Evolutionary conservation across 1,284 basidiomycete genomes (phyloP), one percentile per base, ranked within the genome.

Genomic region (Sanghuangporus sanghuang): DNA sequence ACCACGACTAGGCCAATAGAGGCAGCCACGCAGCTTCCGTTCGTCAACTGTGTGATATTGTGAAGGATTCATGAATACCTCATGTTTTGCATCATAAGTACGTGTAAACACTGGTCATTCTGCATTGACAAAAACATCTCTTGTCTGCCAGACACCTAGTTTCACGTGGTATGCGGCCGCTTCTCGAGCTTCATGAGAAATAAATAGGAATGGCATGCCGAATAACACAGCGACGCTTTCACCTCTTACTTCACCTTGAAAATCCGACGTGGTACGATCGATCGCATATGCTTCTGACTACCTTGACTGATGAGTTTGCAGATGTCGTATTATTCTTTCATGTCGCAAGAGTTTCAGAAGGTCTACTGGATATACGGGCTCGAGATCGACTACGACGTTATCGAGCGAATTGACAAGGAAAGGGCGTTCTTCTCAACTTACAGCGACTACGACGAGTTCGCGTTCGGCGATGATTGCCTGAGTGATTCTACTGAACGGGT

Each of bases 281-380:
- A 52, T 49, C 42, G 48, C 48, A 21, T 5, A 12, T 42, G 21
- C 16, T n/a, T 14, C 16, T 46, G 44, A 3, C 1, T n/a, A 16
- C n/a, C 44, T n/a, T n/a, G 16, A 7, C 44, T 46, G 11, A 42
- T 11, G n/a, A 5, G 16, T 16, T n/a, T 5, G 16, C 6, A 56
- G 38, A 59, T 59, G 58, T 14, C 58, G n/a, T 59, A 49, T 35
- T 59, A 59, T 36, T 32, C 58, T 18, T 59, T 32, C 58, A 59
- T 59, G 58, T 23, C 21, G 11, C 32, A 16, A 11, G 27, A 48
- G 6, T 36, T 11, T 12, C 12, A n/a, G 12, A 59, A 59, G 50
- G 58, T 59, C 27, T 36, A 59, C 44, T 59, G 58, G 58, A 52
- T 59, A 48, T 59, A 59, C 35, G 58, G 58, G 23, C 38, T 59